A percentile compares a stretch with the other conserved stretches of the same genome.
phyloP scores from a whole-genome alignment of 192 early-diverging fungal species.

The Coemansia sp. region DNA sequence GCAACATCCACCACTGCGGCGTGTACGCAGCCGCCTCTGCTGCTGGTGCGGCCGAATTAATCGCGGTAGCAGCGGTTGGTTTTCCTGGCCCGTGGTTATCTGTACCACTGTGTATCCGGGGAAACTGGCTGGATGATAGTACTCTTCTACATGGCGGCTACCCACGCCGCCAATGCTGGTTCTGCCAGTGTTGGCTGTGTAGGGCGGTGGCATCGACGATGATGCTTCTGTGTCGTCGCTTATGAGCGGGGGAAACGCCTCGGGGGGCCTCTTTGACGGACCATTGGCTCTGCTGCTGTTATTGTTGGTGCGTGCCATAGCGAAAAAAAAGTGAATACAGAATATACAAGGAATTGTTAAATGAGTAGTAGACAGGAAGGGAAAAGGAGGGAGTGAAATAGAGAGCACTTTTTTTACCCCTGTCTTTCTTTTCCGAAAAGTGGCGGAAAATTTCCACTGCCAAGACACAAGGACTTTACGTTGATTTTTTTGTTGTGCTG shows the following conservation, averaged over 20 bases:
- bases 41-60: slow-evolving; percentile 8
- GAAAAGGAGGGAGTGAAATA: not conserved
- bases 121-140: slow-evolving; percentile 53
- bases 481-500: not conserved
- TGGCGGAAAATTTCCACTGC: not conserved
- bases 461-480: too few relatives aligned
- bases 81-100: slow-evolving; percentile 25
- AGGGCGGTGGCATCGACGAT: slow-evolving; percentile 11
- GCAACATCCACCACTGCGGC: slow-evolving; percentile 10
- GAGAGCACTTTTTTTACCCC: too few relatives aligned
- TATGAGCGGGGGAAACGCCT: slow-evolving; percentile 36
- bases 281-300: not conserved
- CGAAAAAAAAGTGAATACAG: not conserved
- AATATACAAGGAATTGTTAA: not conserved
- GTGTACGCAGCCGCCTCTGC: not conserved
- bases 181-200: not conserved
- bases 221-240: not conserved
- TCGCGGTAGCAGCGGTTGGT: slow-evolving; percentile 21
- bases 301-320: slow-evolving; percentile 10
- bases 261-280: not conserved
- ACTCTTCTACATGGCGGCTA: not conserved
- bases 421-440: not conserved
- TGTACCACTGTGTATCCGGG: slow-evolving; percentile 48
- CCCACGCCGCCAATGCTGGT: not conserved
- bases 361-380: not conserved